phyloP scores from a whole-genome alignment of 805 yeast genomes.

The Wickerhamiella galacta region DNA sequence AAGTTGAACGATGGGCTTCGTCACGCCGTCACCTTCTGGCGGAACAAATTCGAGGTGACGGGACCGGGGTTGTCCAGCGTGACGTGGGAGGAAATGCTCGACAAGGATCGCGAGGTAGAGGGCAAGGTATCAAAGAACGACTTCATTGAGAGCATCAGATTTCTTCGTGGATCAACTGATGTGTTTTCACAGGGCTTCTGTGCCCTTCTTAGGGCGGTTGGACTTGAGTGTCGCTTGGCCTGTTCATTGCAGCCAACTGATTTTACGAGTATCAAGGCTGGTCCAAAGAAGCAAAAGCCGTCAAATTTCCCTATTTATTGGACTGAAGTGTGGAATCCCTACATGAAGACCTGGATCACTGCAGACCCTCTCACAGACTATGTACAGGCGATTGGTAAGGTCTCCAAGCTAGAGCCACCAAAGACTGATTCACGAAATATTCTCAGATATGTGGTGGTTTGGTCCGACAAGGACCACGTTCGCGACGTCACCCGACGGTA shows the following conservation, averaged over 20 bases:
- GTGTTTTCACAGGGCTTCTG: constrained; percentile 79
- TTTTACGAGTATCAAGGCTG: constrained; percentile 28
- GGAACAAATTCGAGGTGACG: constrained; percentile 33
- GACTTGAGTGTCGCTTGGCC: constrained; percentile 55
- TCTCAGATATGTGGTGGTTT: constrained; percentile 63
- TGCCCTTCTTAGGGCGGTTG: constrained; percentile 50
- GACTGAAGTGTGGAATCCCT: constrained; percentile 86
- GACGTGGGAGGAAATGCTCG: constrained; percentile 32
- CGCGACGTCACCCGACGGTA: constrained; percentile 80
- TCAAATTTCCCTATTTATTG: constrained; percentile 59
- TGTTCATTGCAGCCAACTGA: constrained; percentile 87
- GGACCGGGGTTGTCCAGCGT: constrained; percentile 26
- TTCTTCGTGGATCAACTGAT: constrained; percentile 56
- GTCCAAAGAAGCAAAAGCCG: constrained; percentile 4
- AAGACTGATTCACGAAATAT: constrained; percentile 37
- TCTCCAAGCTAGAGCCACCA: constrained; percentile 60
- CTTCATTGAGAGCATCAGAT: constrained; percentile 29
- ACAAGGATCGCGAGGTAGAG: constrained; percentile 11
- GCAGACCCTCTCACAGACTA: constrained; percentile 57
- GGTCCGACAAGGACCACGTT: constrained; percentile 44
- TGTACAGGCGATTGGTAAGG: constrained; percentile 45
- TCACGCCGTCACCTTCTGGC: constrained; percentile 48
- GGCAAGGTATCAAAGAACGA: constrained; percentile 22
- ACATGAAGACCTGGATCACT: constrained; percentile 59
- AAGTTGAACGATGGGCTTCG: constrained; percentile 63